A percentile compares a stretch with the other conserved stretches of the same genome.
phyloP scores from a whole-genome alignment of 2,329 filamentous ascomycete species.

The Colletotrichum gloeosporioides region DNA sequence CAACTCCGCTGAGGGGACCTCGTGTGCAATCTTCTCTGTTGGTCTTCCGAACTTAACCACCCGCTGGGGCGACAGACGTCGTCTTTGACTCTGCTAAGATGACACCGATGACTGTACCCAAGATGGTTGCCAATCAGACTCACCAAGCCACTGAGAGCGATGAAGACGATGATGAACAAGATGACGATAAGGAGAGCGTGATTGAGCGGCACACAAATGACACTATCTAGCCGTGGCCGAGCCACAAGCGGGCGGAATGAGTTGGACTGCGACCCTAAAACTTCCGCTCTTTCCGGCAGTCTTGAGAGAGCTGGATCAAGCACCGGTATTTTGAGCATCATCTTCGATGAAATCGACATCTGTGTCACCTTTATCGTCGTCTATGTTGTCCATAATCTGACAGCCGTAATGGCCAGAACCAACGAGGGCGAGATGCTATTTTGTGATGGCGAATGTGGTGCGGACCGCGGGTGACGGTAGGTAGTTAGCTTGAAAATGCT shows the following conservation, averaged over 20 bases:
- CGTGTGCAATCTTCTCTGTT: too few species aligned
- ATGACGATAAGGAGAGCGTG: background rate
- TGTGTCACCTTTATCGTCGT: background rate
- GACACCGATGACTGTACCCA: too few species aligned
- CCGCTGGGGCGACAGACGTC: too few species aligned
- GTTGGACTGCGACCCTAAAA: background rate
- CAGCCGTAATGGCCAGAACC: constrained; percentile 79
- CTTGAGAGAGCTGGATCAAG: constrained; percentile 3
- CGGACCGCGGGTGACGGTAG: constrained; percentile 10
- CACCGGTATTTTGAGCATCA: constrained; percentile 20
- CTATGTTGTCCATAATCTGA: constrained; percentile 39
- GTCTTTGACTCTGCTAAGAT: too few species aligned
- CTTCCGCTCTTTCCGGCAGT: background rate
- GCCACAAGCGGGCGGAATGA: background rate
- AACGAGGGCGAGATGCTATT: constrained; percentile 39
- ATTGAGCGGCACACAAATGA: background rate
- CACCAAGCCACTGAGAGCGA: background rate
- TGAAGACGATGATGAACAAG: background rate
- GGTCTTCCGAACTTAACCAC: too few species aligned
- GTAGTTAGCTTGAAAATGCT: background rate
- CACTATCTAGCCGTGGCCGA: background rate
- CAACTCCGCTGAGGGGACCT: too few species aligned
- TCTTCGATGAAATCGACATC: constrained; percentile 39
- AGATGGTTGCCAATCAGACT: too few species aligned
- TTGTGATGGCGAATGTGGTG: constrained; percentile 34